Evolutionary conservation across 2,329 filamentous ascomycete species (phyloP).

Genomic region (Trichophyton simii): DNA sequence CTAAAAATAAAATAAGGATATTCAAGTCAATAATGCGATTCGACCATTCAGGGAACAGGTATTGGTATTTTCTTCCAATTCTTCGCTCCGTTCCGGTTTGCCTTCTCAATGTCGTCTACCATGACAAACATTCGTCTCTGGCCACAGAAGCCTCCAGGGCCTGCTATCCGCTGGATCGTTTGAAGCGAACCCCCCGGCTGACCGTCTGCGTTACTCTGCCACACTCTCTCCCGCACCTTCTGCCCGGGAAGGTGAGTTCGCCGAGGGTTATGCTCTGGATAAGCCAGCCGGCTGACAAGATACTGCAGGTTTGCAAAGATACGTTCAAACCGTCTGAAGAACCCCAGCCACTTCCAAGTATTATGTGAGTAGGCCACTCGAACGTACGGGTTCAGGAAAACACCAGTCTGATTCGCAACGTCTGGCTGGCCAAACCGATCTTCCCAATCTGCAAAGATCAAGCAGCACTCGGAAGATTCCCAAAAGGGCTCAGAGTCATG

Average conservation of each 20-base stretch:
- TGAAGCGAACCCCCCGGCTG: constrained; percentile 7
- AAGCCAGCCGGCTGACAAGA: constrained; percentile 9
- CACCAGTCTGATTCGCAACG: constrained; percentile 1
- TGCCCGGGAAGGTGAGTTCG: constrained; percentile 5
- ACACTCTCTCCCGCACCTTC: constrained; percentile 4
- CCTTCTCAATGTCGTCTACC: constrained; percentile 5
- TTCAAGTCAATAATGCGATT: background rate
- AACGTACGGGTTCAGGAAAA: constrained; percentile 9
- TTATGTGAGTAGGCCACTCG: constrained; percentile 7
- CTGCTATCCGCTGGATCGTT: constrained; percentile 5
- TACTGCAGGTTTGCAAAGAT: constrained; percentile 10
- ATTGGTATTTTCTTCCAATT: constrained; percentile 10
- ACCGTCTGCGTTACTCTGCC: background rate
- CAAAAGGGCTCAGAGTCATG: constrained; percentile 7
- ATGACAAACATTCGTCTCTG: constrained; percentile 12
- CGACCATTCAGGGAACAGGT: constrained; percentile 3
- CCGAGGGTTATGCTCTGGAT: constrained; percentile 11
- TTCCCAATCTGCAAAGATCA: constrained; percentile 10
- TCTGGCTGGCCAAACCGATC: constrained; percentile 4
- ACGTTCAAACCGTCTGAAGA: constrained; percentile 10
- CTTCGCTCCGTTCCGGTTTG: constrained; percentile 6
- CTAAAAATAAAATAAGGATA: background rate
- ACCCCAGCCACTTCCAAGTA: constrained; percentile 8
- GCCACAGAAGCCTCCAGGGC: constrained; percentile 8
- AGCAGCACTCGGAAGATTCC: constrained; percentile 10